These are phyloP conservation scores for Hericium erinaceus DNA, from an alignment of 768 basidiomycete genomes.

Conservation along the genomic window DNA sequence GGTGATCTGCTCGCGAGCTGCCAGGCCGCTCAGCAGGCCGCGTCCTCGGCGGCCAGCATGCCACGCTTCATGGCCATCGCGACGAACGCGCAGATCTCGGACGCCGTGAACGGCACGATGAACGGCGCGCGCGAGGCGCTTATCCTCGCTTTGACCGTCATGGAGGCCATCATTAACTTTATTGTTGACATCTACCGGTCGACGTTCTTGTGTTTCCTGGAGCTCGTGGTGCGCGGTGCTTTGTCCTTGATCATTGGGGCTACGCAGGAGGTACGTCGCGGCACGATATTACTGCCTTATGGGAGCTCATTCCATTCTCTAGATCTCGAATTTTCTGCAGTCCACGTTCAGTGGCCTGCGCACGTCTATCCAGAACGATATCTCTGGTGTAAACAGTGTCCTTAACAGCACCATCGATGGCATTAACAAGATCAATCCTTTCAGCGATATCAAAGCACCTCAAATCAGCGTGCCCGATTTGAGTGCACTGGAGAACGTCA, in stretches of 20 bases:
- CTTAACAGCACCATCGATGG: conserved; percentile 54
- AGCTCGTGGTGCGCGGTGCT: conserved; percentile 77
- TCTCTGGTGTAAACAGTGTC: conserved; percentile 56
- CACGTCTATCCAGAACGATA: conserved; percentile 65
- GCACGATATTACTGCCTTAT: background rate
- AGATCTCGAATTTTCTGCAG: conserved; percentile 69
- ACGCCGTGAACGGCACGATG: conserved; percentile 72
- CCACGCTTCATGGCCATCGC: conserved; percentile 83
- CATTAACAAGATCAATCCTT: conserved; percentile 72
- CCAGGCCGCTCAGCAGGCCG: conserved; percentile 74
- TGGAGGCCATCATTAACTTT: conserved; percentile 88
- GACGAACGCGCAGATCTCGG: conserved; percentile 70
- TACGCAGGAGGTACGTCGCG: conserved; percentile 61
- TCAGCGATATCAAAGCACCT: conserved; percentile 58
- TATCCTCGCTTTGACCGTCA: conserved; percentile 64
- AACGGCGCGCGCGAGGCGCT: conserved; percentile 68
- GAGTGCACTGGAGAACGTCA: conserved; percentile 63
- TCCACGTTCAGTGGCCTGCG: conserved; percentile 49
- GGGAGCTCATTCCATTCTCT: background rate
- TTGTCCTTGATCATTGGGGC: conserved; percentile 74
- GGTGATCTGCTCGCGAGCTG: conserved; percentile 74
- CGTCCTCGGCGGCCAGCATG: conserved; percentile 74
- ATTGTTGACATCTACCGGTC: conserved; percentile 89
- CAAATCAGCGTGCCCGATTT: conserved; percentile 71
- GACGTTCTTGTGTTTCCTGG: conserved; percentile 88